phyloP scores from a whole-genome alignment of 352 stramenopile species.

The Blastocystis sp. region DNA sequence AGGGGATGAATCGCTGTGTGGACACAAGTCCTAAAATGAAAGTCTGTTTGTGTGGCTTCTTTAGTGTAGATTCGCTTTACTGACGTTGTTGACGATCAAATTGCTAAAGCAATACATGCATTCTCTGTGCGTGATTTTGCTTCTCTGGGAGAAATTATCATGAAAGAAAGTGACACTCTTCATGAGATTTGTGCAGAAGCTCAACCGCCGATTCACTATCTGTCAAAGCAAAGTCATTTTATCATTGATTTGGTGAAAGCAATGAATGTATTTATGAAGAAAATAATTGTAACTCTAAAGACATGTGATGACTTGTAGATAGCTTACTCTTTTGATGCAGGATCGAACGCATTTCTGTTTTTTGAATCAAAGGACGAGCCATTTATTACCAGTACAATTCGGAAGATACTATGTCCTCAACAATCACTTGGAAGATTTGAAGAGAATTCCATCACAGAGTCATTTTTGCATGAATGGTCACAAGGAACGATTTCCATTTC shows the following conservation, averaged over 20 bases:
- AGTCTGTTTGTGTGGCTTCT: slow-evolving; percentile 28
- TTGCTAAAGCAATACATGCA: slow-evolving; percentile 80
- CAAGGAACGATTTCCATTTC: neutral
- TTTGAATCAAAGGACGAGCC: slow-evolving; percentile 72
- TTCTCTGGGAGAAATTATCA: slow-evolving; percentile 88
- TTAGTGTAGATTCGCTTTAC: slow-evolving; percentile 76
- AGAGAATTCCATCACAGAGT: neutral
- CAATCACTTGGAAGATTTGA: neutral
- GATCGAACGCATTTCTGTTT: slow-evolving; percentile 87
- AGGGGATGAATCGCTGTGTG: slow-evolving; percentile 87
- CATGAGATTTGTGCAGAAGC: slow-evolving; percentile 94
- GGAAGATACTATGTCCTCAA: slow-evolving; percentile 31
- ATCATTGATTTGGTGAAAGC: slow-evolving; percentile 81
- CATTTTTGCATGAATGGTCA: neutral
- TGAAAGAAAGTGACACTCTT: slow-evolving; percentile 96
- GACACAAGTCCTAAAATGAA: slow-evolving; percentile 72
- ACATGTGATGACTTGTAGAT: slow-evolving; percentile 69
- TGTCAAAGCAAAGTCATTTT: slow-evolving; percentile 83
- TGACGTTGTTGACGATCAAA: slow-evolving; percentile 76
- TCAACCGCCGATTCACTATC: slow-evolving; percentile 95
- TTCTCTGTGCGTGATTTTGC: slow-evolving; percentile 85
- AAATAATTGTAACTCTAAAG: slow-evolving; percentile 6
- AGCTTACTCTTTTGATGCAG: slow-evolving; percentile 97
- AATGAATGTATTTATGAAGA: slow-evolving; percentile 80
- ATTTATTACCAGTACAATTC: slow-evolving; percentile 71